Evolutionary conservation across 129 eudicot species (phyloP), one percentile per base, ranked within the genome.

Genomic region (Pseudognaphalium luteoalbum): DNA sequence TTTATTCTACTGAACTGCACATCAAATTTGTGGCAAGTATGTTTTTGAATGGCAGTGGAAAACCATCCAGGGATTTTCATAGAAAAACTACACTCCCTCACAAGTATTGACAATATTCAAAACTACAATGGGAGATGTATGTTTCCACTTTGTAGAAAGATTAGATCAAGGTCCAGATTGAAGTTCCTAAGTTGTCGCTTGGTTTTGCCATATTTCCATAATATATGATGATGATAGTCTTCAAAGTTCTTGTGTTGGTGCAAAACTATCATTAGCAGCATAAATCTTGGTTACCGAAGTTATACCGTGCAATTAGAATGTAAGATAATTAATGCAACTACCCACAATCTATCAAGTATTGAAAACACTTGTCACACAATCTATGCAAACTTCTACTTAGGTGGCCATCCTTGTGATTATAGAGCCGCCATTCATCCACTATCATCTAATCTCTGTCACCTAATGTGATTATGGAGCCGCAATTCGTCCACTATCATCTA

Each of bases 351-450:
- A 57, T 57, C 25, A 57, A 6, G 29, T 21, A 57, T 17, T 7
- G 9, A 3, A 20, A 57, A 8, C 62, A 57, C 62, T 56, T 57
- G 28, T 8, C 59, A 54, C 59, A 7, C 62, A 6, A 19, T 19
- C 19, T 19, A 57, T 57, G 11, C 62, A n/a, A 57, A 57, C 14
- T 8, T 57, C 62, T 19, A 57, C 28, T 19, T 33, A 60, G 21
- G 66, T 22, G 11, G 66, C 32, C 69, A 64, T 64, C 4, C 17
- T 68, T 68, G 33, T 44, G 39, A 70, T 70, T 63, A 29, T 29
- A 37, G 32, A 61, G 17, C 28, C 1, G 28, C 28, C 4, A 41
- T 59, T 25, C 17, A 29, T 60, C 22, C 20, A 62, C 30, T 17
- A 44, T 63, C 20, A 50, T 29, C 39, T 77, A 39, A 69, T 56